These are phyloP conservation scores for Starmerella vitae DNA, from an alignment of 805 yeast genomes.

Conservation along the genomic window DNA sequence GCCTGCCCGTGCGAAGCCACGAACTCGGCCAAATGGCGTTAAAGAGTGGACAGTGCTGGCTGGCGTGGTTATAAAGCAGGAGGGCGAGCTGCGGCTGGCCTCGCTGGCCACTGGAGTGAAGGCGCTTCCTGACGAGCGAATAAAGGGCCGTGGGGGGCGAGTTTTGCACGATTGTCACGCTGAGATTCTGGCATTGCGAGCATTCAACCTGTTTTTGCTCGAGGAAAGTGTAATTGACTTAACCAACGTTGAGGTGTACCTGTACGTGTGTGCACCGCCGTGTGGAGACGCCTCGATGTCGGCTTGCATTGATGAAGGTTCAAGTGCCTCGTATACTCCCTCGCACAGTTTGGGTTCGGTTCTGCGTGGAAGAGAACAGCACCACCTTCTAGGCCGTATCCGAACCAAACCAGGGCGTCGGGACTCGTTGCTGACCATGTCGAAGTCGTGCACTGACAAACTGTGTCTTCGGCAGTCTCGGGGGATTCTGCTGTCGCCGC, in stretches of 20 bases:
- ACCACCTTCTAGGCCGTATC: slow-evolving; percentile 40
- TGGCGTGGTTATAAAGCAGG: slow-evolving; percentile 39
- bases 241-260: slow-evolving; percentile 13
- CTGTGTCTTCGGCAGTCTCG: slow-evolving; percentile 45
- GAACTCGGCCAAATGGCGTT: slow-evolving; percentile 44
- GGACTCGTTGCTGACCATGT: slow-evolving; percentile 57
- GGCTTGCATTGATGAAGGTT: slow-evolving; percentile 37
- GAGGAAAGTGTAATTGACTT: neutral
- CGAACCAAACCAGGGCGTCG: slow-evolving; percentile 87
- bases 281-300: slow-evolving; percentile 35
- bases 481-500: slow-evolving; percentile 27
- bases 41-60: slow-evolving; percentile 79
- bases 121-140: slow-evolving; percentile 42
- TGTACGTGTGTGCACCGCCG: slow-evolving; percentile 18
- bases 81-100: slow-evolving; percentile 27
- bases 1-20: slow-evolving; percentile 43
- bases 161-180: slow-evolving; percentile 86
- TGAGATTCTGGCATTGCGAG: slow-evolving; percentile 60
- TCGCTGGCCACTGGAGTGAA: slow-evolving; percentile 74
- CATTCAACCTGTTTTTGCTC: slow-evolving; percentile 49
- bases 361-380: slow-evolving; percentile 19
- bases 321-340: slow-evolving; percentile 4
- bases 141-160: slow-evolving; percentile 39
- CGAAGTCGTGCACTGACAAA: slow-evolving; percentile 87
- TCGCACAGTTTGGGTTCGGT: slow-evolving; percentile 6